These are phyloP conservation scores for Cordyceps farinosa DNA, from an alignment of 2,329 filamentous ascomycete species.

Conservation along the genomic window DNA sequence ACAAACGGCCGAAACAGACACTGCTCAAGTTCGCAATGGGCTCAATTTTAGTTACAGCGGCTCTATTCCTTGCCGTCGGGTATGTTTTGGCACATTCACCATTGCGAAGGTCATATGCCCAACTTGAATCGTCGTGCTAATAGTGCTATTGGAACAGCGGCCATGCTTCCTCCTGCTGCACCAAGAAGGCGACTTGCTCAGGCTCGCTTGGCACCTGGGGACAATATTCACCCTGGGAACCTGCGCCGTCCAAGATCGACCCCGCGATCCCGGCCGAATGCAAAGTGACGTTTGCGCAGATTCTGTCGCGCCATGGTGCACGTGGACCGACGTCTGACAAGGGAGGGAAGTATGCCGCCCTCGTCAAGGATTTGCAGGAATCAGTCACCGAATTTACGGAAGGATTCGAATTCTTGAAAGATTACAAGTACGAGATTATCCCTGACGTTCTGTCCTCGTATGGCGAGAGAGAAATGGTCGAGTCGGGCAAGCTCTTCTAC, in stretches of 20 bases:
- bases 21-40: constrained; percentile 5
- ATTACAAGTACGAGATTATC: constrained; percentile 69
- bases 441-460: constrained; percentile 65
- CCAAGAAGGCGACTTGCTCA: constrained; percentile 10
- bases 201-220: constrained; percentile 69
- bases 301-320: constrained; percentile 81
- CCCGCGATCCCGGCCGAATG: constrained; percentile 62
- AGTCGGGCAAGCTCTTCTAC: constrained; percentile 75
- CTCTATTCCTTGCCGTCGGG: constrained; percentile 8
- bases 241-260: constrained; percentile 64
- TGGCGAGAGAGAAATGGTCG: constrained; percentile 64
- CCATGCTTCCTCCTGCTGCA: constrained; percentile 2
- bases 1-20: not conserved
- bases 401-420: constrained; percentile 65
- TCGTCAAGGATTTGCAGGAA: constrained; percentile 64
- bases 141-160: not conserved
- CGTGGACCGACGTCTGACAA: constrained; percentile 74
- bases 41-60: constrained; percentile 11
- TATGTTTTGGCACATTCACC: not conserved
- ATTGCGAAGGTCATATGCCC: not conserved
- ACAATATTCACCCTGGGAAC: constrained; percentile 83
- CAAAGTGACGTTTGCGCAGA: constrained; percentile 71
- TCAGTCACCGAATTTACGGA: constrained; percentile 53
- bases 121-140: not conserved
- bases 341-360: constrained; percentile 57